Base-by-base conservation (phyloP, 139 green algal species). In the Chlamydomonas asymmetrica region DNA sequence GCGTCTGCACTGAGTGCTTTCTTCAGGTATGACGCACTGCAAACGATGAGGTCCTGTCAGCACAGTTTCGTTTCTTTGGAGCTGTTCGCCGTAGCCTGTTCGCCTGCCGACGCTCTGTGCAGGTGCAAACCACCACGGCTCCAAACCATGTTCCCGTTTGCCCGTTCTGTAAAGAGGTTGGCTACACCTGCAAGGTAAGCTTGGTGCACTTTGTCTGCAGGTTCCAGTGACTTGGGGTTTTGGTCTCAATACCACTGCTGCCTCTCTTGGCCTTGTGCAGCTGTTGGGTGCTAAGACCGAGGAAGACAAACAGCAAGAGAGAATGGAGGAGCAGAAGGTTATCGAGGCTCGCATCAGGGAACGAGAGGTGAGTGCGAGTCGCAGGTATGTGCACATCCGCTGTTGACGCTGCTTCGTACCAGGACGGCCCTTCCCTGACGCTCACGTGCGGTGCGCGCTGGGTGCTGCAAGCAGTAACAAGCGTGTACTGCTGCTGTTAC, bases 1-100 rank as follows among this genome's bases (percentile, higher is more conserved):
- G 76, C 6, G 79, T 93, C 4, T 93, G 89, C 78, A 92, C 87
- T 18, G 89, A 93, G 60, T 91, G 83, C 63, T 85, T 82, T 63
- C 59, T 87, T 3, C 81, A 89, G 80, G 78, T 86, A 56, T 50
- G n/a, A n/a, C n/a, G n/a, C n/a, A n/a, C n/a, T n/a, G n/a, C n/a
- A n/a, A n/a, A n/a, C n/a, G n/a, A n/a, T n/a, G n/a, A n/a, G n/a
- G n/a, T n/a, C n/a, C n/a, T n/a, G n/a, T n/a, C n/a, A n/a, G n/a
- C n/a, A n/a, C n/a, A n/a, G n/a, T n/a, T n/a, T n/a, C n/a, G n/a
- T n/a, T n/a, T n/a, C n/a, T n/a, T n/a, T n/a, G n/a, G n/a, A n/a
- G n/a, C n/a, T n/a, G n/a, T n/a, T n/a, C n/a, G n/a, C n/a, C n/a
- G n/a, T n/a, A n/a, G n/a, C n/a, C n/a, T n/a, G n/a, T n/a, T n/a